phyloP scores from a whole-genome alignment of 78 protist genomes.

The Dictyostelium capitatum region DNA sequence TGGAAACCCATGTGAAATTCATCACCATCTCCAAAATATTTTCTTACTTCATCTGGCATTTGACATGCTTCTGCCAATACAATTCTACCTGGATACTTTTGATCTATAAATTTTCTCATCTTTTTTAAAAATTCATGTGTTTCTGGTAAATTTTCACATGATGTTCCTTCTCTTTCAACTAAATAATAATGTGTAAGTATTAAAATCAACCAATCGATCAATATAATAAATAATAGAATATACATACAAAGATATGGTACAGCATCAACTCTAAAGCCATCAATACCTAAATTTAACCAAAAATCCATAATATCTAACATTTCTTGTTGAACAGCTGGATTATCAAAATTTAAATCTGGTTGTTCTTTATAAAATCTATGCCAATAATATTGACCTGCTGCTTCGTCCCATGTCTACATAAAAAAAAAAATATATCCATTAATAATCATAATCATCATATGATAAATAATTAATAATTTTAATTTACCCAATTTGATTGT shows the following conservation, averaged over 20 bases:
- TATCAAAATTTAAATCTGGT: slow-evolving; percentile 91
- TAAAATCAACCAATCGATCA: no score
- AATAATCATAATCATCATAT: not conserved
- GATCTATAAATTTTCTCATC: slow-evolving; percentile 82
- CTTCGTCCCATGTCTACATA: slow-evolving; percentile 83
- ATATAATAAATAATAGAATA: not conserved
- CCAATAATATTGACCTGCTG: slow-evolving; percentile 88
- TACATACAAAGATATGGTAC: slow-evolving; percentile 83
- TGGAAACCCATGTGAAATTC: slow-evolving; percentile 92
- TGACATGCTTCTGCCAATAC: slow-evolving; percentile 90
- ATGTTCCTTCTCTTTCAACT: slow-evolving; percentile 88
- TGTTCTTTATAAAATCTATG: slow-evolving; percentile 90
- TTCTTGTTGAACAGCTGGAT: slow-evolving; percentile 87
- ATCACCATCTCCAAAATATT: slow-evolving; percentile 87
- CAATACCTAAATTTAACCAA: slow-evolving; percentile 90
- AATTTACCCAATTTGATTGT: slow-evolving; percentile 85
- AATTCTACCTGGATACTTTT: slow-evolving; percentile 78
- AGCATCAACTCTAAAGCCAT: slow-evolving; percentile 93
- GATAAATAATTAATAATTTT: not conserved
- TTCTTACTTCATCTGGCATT: slow-evolving; percentile 85
- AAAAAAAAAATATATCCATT: not conserved
- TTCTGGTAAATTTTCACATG: slow-evolving; percentile 91
- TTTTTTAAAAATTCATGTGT: slow-evolving; percentile 86
- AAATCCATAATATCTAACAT: slow-evolving; percentile 83
- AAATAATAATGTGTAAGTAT: not conserved